Evolutionary conservation across 2,329 filamentous ascomycete genomes (phyloP), one percentile per base, ranked within the genome.

Genomic region (Hypoxylon sp.): DNA sequence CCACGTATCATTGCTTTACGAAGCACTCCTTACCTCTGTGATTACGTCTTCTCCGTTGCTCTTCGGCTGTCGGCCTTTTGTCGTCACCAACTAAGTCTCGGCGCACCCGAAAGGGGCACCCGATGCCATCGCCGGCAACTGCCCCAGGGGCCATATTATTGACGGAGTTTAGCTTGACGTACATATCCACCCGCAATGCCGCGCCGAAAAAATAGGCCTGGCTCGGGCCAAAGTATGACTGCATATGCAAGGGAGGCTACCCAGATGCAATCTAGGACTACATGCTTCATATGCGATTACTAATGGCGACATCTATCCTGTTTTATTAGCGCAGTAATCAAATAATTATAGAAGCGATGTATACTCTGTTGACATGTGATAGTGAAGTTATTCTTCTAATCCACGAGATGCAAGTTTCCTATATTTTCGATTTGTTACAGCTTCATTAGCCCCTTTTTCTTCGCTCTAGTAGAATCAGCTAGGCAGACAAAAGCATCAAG

Each of bases 201-300:
- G 28, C 49, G 19, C 47, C 48, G 28, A 32, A 44, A 19, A 8
- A 47, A n/a, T 19, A 41, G n/a, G 43, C 32, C 10, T 11, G 32
- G 32, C 3, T 17, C 20, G 44, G 52, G 32, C 56, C 56, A 59
- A 65, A 59, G 47, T 39, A 56, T 63, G 51, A 66, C 64, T 39
- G 59, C 56, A 63, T 63, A 54, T 53, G 28, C 48, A 56, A 34
- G 22, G 8, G 8, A 19, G 7, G 7, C 13, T 2, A 34, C n/a
- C n/a, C 20, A 51, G 15, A 7, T 37, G 37, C 20, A 4, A 26
- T 30, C 39, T 13, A n/a, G 15, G 37, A 17, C 37, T 41, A 19
- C 15, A 17, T 17, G 8, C 15, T 2, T 32, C 37, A 41, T 19
- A 44, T 46, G 41, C 20, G 41, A 24, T 46, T 46, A 24, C 15